These are phyloP conservation scores for Penicillium fimorum DNA, from an alignment of 495 filamentous ascomycete genomes.

Conservation along the genomic window DNA sequence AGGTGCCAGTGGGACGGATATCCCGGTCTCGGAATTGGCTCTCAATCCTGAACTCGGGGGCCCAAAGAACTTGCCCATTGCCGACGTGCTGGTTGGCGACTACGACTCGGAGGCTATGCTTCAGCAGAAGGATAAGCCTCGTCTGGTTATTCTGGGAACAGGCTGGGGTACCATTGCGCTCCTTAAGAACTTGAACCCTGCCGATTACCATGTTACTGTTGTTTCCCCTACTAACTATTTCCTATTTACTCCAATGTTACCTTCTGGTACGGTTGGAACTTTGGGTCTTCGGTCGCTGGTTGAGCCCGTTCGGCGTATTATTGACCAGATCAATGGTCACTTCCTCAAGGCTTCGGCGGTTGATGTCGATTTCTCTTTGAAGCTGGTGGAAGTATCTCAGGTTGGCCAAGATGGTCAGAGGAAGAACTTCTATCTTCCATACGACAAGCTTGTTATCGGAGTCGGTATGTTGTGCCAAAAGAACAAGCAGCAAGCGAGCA, in stretches of 20 bases:
- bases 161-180: constrained; percentile 95
- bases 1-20: constrained; percentile 60
- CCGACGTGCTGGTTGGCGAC: constrained; percentile 82
- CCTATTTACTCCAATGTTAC: constrained; percentile 96
- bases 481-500: background rate
- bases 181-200: constrained; percentile 83
- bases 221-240: constrained; percentile 96
- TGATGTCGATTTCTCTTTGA: constrained; percentile 86
- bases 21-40: constrained; percentile 79
- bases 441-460: constrained; percentile 96
- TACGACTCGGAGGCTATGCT: constrained; percentile 69
- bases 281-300: constrained; percentile 86
- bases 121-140: constrained; percentile 77
- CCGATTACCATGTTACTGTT: constrained; percentile 91
- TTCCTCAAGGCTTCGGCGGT: constrained; percentile 84
- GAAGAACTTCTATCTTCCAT: constrained; percentile 87
- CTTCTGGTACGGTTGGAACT: constrained; percentile 93
- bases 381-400: constrained; percentile 84
- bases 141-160: constrained; percentile 86
- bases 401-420: constrained; percentile 65
- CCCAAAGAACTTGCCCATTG: constrained; percentile 94
- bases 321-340: constrained; percentile 75
- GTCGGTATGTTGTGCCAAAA: constrained; percentile 57
- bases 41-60: constrained; percentile 80
- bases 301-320: constrained; percentile 86